Percentiles rank a stretch among this genome's conserved stretches.
Conservation (phyloP, 805 yeast species). For the Candida palmyrensis region DNA sequence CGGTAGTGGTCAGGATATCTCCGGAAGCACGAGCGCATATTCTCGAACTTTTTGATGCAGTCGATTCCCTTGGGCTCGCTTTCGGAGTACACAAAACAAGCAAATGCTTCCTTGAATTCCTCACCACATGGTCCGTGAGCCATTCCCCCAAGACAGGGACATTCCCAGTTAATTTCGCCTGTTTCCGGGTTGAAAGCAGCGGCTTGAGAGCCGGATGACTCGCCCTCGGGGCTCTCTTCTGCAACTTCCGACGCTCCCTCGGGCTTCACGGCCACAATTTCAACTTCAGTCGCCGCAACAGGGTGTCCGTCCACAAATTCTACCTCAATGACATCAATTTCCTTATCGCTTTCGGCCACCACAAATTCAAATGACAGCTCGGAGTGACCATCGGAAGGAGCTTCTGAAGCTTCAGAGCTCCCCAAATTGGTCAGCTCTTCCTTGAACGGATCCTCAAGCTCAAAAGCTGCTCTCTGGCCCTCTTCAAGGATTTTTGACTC, state of each 20-base stretch:
- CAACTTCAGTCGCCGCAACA: slow-evolving; percentile 5
- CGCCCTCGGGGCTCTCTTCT: slow-evolving; percentile 5
- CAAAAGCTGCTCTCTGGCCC: not conserved
- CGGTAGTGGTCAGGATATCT: slow-evolving; percentile 88
- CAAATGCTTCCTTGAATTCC: slow-evolving; percentile 63
- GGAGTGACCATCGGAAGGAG: too few relatives aligned
- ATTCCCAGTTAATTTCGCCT: slow-evolving; percentile 99
- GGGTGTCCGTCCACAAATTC: slow-evolving; percentile 5
- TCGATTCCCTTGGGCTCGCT: slow-evolving; percentile 96
- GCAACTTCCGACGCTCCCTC: slow-evolving; percentile 6
- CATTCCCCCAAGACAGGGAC: slow-evolving; percentile 99
- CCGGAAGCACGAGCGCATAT: slow-evolving; percentile 93
- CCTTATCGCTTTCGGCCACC: too few relatives aligned
- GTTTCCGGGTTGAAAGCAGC: slow-evolving; percentile 95
- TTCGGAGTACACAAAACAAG: slow-evolving; percentile 91
- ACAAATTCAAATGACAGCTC: too few relatives aligned
- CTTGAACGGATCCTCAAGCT: too few relatives aligned
- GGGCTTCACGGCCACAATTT: not conserved
- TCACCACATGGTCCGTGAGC: slow-evolving; percentile 96
- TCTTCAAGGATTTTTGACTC: not conserved
- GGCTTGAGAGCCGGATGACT: slow-evolving; percentile 25
- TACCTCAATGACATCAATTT: not conserved
- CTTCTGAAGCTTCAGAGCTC: too few relatives aligned
- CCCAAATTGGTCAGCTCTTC: too few relatives aligned
- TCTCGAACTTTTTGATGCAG: slow-evolving; percentile 84